Evolutionary conservation across 176 grass and related monocot species (phyloP), one percentile per base, ranked within the genome.

Genomic region (Cymbopogon citratus): DNA sequence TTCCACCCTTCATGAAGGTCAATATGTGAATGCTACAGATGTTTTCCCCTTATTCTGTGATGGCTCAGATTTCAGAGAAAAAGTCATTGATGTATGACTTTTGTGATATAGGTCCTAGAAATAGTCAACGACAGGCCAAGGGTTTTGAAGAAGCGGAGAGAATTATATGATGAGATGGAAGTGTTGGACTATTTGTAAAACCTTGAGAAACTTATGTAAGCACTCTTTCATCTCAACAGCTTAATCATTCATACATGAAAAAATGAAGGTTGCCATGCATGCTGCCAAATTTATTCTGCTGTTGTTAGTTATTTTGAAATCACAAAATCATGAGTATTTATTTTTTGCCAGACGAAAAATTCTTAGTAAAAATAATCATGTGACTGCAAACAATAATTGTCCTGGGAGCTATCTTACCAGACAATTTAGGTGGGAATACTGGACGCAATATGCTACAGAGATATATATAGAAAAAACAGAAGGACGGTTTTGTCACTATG

Each of bases 41-140:
- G 10, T 45, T 66, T 69, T 76, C 46, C 12, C 12, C 19, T 67
- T 71, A 49, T 85, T 49, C 6, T 48, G 29, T 38, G 52, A 46
- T 10, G 29, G 62, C 11, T 6, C 62, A 34, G 4, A 39, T 76
- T 63, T 39, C 2, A 35, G 18, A 69, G 14, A 63, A 33, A 33
- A 33, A 69, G 12, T 49, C 5, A 49, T 54, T 84, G 24, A 78
- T 76, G 57, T 54, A 57, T 41, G 60, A 61, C 62, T 87, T 56
- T 78, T 71, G 27, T 86, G 26, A 44, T 61, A 99, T 87, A 99
- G 96, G 92, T 99, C 34, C 84, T 99, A 85, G 92, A 99, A 91
- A 95, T 99, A 73, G 80, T 95, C 66, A 90, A 91, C 73, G 88
- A 89, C 63, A 93, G 76, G 83, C 90, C 91, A 80, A 86, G 91